A percentile compares a stretch with the other conserved stretches of the same genome.
phyloP scores from a whole-genome alignment of 2,329 filamentous ascomycete genomes.

The Penicillium freii region DNA sequence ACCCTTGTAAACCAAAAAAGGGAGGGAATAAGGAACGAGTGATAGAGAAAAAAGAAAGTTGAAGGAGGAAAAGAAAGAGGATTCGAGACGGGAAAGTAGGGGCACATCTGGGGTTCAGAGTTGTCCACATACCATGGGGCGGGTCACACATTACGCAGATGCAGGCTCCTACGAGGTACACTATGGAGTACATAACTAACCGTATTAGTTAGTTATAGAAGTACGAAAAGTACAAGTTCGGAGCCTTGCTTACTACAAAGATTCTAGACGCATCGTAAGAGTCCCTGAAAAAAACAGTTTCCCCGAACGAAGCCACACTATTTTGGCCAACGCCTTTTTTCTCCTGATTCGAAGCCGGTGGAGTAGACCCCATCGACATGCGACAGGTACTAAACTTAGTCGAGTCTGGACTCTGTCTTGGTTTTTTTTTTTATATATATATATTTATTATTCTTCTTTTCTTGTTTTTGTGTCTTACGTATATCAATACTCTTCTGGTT shows the following conservation, averaged over 20 bases:
- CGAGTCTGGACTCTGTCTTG: slow-evolving; percentile 2
- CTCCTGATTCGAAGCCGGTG: slow-evolving; percentile 2
- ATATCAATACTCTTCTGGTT: background rate
- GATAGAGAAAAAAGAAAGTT: background rate
- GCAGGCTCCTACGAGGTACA: background rate
- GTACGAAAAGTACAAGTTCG: background rate
- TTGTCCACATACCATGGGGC: slow-evolving; percentile 13
- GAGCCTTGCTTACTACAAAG: background rate
- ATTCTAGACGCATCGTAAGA: background rate
- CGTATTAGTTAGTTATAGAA: background rate
- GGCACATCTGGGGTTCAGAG: slow-evolving; percentile 11
- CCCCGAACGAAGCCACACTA: slow-evolving; percentile 1
- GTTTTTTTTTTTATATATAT: background rate
- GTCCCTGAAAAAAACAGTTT: background rate
- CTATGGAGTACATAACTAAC: background rate
- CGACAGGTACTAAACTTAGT: slow-evolving; percentile 9
- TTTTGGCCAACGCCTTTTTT: background rate
- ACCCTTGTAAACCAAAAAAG: background rate
- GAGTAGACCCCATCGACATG: slow-evolving; percentile 6
- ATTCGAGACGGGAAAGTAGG: slow-evolving; percentile 5
- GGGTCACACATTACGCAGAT: slow-evolving; percentile 3
- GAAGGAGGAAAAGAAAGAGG: background rate
- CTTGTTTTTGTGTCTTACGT: background rate
- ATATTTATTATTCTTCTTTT: background rate
- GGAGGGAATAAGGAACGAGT: slow-evolving; percentile 1